Evolutionary conservation across 352 stramenopile species (phyloP).

Genomic region (Phytophthora sp.): DNA sequence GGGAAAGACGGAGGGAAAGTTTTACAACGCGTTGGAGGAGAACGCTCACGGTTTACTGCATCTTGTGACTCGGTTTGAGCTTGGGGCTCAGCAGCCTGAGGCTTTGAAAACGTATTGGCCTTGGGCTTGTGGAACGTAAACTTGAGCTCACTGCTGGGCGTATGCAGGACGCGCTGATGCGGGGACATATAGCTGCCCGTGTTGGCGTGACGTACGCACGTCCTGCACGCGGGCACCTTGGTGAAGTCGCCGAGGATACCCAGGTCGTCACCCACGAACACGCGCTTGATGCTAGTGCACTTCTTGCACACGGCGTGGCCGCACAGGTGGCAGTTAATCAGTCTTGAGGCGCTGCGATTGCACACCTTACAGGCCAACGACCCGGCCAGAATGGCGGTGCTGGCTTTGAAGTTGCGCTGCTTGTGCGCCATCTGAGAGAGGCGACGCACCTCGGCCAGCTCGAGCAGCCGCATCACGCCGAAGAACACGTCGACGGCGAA

Average conservation of each 20-base stretch:
- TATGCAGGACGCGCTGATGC: slow-evolving; percentile 29
- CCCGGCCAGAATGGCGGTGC: slow-evolving; percentile 24
- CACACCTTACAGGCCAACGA: slow-evolving; percentile 40
- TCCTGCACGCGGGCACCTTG: slow-evolving; percentile 49
- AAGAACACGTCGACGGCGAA: slow-evolving; percentile 54
- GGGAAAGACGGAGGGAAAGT: slow-evolving; percentile 10
- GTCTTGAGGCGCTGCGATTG: slow-evolving; percentile 39
- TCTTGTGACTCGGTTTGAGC: neutral
- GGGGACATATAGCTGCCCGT: slow-evolving; percentile 33
- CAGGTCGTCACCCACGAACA: slow-evolving; percentile 51
- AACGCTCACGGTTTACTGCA: neutral
- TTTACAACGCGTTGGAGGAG: slow-evolving; percentile 3
- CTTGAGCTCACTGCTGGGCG: slow-evolving; percentile 15
- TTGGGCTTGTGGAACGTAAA: slow-evolving; percentile 31
- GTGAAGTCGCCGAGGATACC: slow-evolving; percentile 54
- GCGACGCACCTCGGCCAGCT: slow-evolving; percentile 58
- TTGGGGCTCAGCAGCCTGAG: neutral
- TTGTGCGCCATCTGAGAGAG: slow-evolving; percentile 59
- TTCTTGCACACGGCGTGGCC: slow-evolving; percentile 53
- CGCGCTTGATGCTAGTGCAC: slow-evolving; percentile 47
- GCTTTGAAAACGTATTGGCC: slow-evolving; percentile 13
- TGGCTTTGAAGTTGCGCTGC: slow-evolving; percentile 36
- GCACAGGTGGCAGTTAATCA: slow-evolving; percentile 56
- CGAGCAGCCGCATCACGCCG: slow-evolving; percentile 49
- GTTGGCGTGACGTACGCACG: slow-evolving; percentile 49